Base-by-base conservation (phyloP, 441 rosid species). In the Pelargonium fulgidum region DNA sequence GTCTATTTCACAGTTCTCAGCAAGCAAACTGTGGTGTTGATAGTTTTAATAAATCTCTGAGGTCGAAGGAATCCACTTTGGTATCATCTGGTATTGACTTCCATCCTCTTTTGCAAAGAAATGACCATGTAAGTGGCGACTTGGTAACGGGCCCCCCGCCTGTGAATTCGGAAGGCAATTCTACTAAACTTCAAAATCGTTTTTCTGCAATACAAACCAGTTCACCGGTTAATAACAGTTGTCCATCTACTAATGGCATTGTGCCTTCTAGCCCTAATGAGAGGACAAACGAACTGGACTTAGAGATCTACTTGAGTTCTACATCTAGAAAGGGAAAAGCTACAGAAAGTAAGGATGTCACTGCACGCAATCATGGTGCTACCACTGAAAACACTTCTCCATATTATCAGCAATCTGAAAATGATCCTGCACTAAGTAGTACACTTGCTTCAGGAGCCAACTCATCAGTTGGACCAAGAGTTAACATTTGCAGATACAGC, bases 51-150 rank as follows among this genome's bases (percentile, higher is more conserved):
- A 79, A 71, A 75, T 81, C 82, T 68, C 26, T 75, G 16, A 82
- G 79, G 85, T 69, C 77, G 44, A 77, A 75, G 72, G 89, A 85
- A 68, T 76, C 82, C 29, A 69, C 78, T 69, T 76, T 85, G 64
- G 79, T 72, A 47, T 73, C 78, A 64, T 75, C 76, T 58, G 86
- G 85, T 73, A 83, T 87, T 62, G 90, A 90, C 73, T 90, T 94
- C 81, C 99, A 94, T 73, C 97, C 99, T 1, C 96, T 91, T 65
- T 79, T 94, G 79, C 89, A 86, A 77, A 87, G 87, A 81, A 73
- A 77, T 4, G 87, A 85, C 68, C 82, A 75, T 73, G 83, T 70
- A 62, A 85, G 75, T 19, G 68, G 59, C 48, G 79, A 78, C 70
- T 73, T 44, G 24, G 73, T 65, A 24, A 81, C 72, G 73, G 76